phyloP scores from a whole-genome alignment of 2,329 filamentous ascomycete genomes.

The Colletotrichum caudatum region DNA sequence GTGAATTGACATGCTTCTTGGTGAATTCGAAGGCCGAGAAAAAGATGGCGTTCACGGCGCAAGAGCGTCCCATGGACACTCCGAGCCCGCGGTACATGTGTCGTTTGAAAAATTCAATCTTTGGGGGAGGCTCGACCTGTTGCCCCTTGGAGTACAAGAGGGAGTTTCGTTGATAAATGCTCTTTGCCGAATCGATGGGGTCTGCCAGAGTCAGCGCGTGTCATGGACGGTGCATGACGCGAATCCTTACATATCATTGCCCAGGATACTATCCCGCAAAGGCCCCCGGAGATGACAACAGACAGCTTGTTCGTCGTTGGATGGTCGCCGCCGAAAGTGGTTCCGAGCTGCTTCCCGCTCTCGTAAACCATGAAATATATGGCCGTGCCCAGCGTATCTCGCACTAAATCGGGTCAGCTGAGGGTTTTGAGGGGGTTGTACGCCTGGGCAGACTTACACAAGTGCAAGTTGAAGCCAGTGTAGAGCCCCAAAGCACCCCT shows the following conservation, averaged over 20 bases:
- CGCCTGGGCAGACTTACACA: slow-evolving; percentile 67
- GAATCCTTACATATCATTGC: slow-evolving; percentile 74
- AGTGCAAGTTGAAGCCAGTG: slow-evolving; percentile 82
- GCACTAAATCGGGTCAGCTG: slow-evolving; percentile 62
- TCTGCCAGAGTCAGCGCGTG: slow-evolving; percentile 54
- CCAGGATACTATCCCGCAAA: slow-evolving; percentile 89
- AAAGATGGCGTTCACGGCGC: slow-evolving; percentile 88
- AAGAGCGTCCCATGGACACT: slow-evolving; percentile 86
- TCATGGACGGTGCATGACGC: neutral
- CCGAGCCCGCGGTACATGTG: slow-evolving; percentile 87
- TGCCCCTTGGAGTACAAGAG: slow-evolving; percentile 77
- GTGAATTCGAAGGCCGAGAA: slow-evolving; percentile 89
- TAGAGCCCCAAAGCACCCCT: slow-evolving; percentile 81
- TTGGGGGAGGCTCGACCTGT: slow-evolving; percentile 72
- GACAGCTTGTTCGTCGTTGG: slow-evolving; percentile 83
- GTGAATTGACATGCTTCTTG: slow-evolving; percentile 74
- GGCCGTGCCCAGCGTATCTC: slow-evolving; percentile 84
- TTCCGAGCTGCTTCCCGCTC: slow-evolving; percentile 84
- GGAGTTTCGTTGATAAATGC: slow-evolving; percentile 85
- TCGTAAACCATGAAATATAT: slow-evolving; percentile 94
- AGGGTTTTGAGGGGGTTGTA: slow-evolving; percentile 33
- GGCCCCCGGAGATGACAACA: slow-evolving; percentile 80
- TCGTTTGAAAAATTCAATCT: slow-evolving; percentile 81
- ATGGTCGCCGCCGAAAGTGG: slow-evolving; percentile 77
- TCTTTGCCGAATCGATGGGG: slow-evolving; percentile 85